Base-by-base conservation (phyloP, 805 yeast species). In the Dipodascopsis uninucleata region DNA sequence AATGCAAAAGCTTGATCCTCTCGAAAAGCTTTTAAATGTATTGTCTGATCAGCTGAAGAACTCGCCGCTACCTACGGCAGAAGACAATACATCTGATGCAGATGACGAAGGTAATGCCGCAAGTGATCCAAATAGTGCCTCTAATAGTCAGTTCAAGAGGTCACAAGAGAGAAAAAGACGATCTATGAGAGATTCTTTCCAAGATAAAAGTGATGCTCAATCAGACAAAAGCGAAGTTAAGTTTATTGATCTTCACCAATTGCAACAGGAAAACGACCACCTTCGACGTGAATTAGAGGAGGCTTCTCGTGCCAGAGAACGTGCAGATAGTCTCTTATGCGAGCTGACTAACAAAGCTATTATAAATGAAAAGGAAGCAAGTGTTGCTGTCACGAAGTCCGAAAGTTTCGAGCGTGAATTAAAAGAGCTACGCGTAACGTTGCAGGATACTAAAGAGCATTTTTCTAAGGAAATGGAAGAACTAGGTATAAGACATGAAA, bases 71-170 rank as follows among this genome's bases (percentile, higher is more conserved):
- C 25, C 43, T 28, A n/a, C 18, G 3, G 18, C 25, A 10, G 25
- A 38, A 4, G 33, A 25, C 9, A 37, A 33, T 12, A 28, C 7
- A 7, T 43, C 45, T 3, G 47, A 41, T 21, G 41, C 47, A 3
- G 53, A 45, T 21, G 47, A 39, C 32, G 50, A 49, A 7, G 50
- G 34, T n/a, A 50, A 49, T 8, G 51, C 28, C 10, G 21, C 21
- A 6, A 43, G 25, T 7, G 36, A 17, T n/a, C 12, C 10, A n/a
- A 26, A 26, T 10, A 10, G 29, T 26, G 10, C n/a, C 29, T 12
- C 10, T 10, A 26, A 26, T n/a, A 26, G 29, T 26, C 10, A 12
- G 12, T 10, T 24, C 9, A 12, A 12, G 10, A 9, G 37, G 23
- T 34, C 12, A 34, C 23, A 28, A 24, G 5, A n/a, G 28, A 12